phyloP scores from a whole-genome alignment of 1,284 basidiomycete genomes.

The Apiotrichum veenhuisii region DNA sequence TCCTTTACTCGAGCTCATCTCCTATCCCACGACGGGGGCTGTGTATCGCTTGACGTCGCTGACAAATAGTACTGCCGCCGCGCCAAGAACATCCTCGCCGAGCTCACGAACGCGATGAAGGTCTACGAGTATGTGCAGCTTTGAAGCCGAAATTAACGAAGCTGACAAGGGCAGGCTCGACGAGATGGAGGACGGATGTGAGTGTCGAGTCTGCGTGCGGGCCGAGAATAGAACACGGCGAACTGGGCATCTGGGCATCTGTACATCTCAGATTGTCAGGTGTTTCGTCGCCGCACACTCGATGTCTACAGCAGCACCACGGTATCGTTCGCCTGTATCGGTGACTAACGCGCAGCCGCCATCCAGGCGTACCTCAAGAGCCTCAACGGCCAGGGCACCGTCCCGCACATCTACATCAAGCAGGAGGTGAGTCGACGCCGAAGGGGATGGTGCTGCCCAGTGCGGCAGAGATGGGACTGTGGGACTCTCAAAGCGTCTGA shows the following conservation, averaged over 20 bases:
- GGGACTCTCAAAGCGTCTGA: too few species aligned
- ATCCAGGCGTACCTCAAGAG: constrained; percentile 47
- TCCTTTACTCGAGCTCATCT: too few species aligned
- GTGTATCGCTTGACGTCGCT: background rate
- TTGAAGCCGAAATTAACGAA: background rate
- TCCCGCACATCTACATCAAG: constrained; percentile 48
- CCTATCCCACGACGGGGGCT: background rate
- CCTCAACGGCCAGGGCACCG: constrained; percentile 46
- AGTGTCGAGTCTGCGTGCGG: too few species aligned
- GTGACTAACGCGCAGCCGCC: constrained; percentile 28
- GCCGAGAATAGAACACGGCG: too few species aligned
- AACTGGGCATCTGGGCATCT: too few species aligned
- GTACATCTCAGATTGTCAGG: too few species aligned
- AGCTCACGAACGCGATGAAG: constrained; percentile 35
- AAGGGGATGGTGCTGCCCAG: too few species aligned
- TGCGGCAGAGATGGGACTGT: too few species aligned
- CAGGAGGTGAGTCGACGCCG: constrained; percentile 25
- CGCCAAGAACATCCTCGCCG: constrained; percentile 39
- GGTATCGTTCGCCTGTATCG: too few species aligned
- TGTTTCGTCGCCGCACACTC: too few species aligned
- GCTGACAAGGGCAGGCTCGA: constrained; percentile 40
- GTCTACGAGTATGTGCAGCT: constrained; percentile 38
- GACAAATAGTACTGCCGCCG: constrained; percentile 41
- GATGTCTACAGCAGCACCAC: too few species aligned
- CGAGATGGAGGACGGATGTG: constrained; percentile 44